A percentile compares a stretch with the other conserved stretches of the same genome.
Conservation (phyloP, 73 alveolate species). For the Paramecium pentaurelia region DNA sequence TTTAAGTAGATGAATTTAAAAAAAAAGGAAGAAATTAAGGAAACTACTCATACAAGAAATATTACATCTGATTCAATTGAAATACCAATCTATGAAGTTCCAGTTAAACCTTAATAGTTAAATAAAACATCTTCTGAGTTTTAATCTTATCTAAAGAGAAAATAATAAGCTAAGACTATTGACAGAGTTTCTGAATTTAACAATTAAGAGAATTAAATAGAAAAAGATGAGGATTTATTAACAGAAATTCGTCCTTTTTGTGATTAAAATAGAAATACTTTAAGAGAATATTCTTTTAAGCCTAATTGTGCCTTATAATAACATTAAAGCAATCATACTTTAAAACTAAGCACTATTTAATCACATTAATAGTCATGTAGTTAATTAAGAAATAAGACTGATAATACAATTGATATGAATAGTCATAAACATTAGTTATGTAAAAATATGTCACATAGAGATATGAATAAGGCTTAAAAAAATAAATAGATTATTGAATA, state of each 20-base stretch:
- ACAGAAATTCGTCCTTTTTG: background rate
- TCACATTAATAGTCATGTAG: background rate
- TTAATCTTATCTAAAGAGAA: background rate
- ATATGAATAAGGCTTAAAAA: background rate
- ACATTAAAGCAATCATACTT: background rate
- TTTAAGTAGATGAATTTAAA: background rate
- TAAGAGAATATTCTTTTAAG: background rate
- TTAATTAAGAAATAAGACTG: background rate
- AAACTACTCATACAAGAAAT: background rate
- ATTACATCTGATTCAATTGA: background rate
- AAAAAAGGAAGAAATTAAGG: background rate
- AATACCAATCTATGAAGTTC: background rate
- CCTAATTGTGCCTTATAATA: background rate
- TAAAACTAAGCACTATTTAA: background rate
- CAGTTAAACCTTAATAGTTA: background rate
- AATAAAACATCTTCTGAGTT: slow-evolving; percentile 2
- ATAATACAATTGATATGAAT: background rate
- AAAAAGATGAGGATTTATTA: background rate
- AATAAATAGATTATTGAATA: background rate
- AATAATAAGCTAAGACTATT: background rate
- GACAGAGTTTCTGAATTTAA: background rate
- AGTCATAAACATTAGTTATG: background rate
- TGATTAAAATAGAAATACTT: background rate
- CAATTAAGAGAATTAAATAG: background rate
- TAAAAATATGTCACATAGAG: background rate